A percentile compares a stretch with the other conserved stretches of the same genome.
Evolutionary conservation across 305 asterid species (phyloP).

Genomic region (Fraxinus angustifolia): DNA sequence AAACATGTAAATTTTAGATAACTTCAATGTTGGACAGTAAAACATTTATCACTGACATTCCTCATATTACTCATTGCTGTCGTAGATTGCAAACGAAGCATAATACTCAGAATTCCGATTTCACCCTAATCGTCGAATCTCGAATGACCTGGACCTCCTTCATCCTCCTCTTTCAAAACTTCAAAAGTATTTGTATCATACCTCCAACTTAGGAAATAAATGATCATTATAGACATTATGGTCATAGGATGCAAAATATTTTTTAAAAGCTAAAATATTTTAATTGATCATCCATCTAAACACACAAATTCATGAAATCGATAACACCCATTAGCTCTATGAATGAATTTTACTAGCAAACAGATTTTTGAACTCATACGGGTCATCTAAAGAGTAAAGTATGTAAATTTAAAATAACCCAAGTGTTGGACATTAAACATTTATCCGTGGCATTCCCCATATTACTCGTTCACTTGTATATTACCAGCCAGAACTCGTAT

Average conservation of each 20-base stretch:
- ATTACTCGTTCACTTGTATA: background rate
- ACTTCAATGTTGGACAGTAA: background rate
- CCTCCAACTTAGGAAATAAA: conserved; percentile 2
- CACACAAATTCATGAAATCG: background rate
- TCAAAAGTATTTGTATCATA: background rate
- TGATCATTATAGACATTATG: background rate
- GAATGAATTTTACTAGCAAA: background rate
- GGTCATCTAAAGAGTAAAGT: background rate
- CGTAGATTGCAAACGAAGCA: background rate
- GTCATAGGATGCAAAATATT: background rate
- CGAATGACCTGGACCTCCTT: background rate
- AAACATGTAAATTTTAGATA: background rate
- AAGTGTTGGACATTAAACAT: background rate
- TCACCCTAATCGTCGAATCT: background rate
- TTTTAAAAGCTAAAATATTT: background rate
- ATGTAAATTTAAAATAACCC: background rate
- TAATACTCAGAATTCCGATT: background rate
- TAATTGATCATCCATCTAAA: background rate
- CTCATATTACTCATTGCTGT: background rate
- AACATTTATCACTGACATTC: background rate
- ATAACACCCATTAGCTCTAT: background rate
- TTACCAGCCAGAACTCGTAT: background rate
- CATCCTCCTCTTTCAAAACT: background rate
- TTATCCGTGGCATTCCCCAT: background rate
- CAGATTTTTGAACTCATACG: background rate